Percentiles rank a stretch among this genome's conserved stretches.
phyloP scores from a whole-genome alignment of 164 flowering plant species.

The Nelumbo lutea region DNA sequence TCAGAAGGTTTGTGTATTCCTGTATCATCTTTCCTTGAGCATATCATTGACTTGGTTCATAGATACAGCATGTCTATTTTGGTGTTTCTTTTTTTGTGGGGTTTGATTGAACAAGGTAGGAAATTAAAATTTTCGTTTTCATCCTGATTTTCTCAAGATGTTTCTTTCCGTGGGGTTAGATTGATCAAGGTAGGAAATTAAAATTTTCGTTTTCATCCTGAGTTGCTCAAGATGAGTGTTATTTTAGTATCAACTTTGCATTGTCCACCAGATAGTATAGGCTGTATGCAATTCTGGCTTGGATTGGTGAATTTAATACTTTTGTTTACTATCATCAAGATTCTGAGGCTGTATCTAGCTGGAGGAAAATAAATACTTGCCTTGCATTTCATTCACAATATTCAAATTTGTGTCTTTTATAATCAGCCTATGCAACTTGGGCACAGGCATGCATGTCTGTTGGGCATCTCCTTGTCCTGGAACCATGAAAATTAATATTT shows the following conservation, averaged over 20 bases:
- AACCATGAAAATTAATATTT: too few relatives aligned
- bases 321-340: background rate
- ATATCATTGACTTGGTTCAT: background rate
- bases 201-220: background rate
- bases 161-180: too few relatives aligned
- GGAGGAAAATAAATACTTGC: too few relatives aligned
- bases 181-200: background rate
- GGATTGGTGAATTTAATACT: background rate
- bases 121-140: background rate
- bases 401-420: too few relatives aligned
- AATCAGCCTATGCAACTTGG: too few relatives aligned
- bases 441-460: too few relatives aligned
- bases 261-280: too few relatives aligned
- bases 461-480: too few relatives aligned
- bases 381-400: too few relatives aligned
- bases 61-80: background rate
- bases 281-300: background rate
- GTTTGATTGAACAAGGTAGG: background rate
- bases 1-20: constrained; percentile 51
- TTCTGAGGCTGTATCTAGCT: too few relatives aligned
- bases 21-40: constrained; percentile 1
- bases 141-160: background rate
- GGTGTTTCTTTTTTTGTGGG: too few relatives aligned
- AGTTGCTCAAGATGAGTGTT: background rate
- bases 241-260: background rate